Evolutionary conservation across 2,329 filamentous ascomycete species (phyloP), one percentile per base, ranked within the genome.

Genomic region (Alternaria atra): DNA sequence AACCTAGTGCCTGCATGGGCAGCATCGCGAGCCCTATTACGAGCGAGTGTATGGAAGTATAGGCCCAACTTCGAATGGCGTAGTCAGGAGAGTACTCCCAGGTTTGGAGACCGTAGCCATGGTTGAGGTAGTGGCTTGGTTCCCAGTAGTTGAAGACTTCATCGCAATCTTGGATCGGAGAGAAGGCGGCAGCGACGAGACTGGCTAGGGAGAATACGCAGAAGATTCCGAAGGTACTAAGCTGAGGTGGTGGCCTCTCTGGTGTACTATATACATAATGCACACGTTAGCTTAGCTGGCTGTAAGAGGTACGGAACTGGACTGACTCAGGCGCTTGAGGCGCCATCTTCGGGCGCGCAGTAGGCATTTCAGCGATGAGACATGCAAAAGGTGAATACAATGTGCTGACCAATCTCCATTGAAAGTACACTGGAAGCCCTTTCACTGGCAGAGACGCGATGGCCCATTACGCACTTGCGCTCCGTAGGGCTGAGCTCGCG

Each of bases 91-190:
- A 97, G 80, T 98, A 99, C 80, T 99, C 95, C 95, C 95, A 99
- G 1, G 95, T 99, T 82, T 99, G 94, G 52, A 97, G 84, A 39
- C 94, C 95, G 74, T 97, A 94, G 71, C 92, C 92, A 82, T 97
- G 93, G 60, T 89, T 91, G 29, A 99, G 86, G 79, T 97, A 99
- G 80, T 99, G 95, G 0, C 94, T 89, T 0, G 95, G 94, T 73
- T 99, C 95, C 93, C 94, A 99, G 83, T 97, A 99, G 79, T 99
- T 99, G 86, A 97, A 99, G 10, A 94, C 94, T 82, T 99, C 95
- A 73, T 99, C 95, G 77, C 95, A 99, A 80, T 99, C 95, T 78
- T 97, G 94, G 67, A 99, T 97, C 0, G 95, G 95, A 2, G 93
- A 90, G 77, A 90, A 94, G 32, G 91, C 73, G 10, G 94, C 95